phyloP scores from a whole-genome alignment of 2,329 filamentous ascomycete species.

The Plenodomus tracheiphilus region DNA sequence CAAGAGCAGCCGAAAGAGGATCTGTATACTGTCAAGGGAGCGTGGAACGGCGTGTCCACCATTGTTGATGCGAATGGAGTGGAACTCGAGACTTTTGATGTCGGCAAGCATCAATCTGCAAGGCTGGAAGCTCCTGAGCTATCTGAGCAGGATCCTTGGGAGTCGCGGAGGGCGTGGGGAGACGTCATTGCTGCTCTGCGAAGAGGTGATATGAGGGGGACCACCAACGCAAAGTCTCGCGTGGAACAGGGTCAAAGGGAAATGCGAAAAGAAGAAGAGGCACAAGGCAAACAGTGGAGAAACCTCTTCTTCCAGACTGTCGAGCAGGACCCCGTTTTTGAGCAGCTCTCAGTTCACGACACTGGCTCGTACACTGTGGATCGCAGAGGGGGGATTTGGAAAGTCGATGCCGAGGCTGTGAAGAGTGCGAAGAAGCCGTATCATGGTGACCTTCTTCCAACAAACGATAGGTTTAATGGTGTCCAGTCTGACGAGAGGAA shows the following conservation, averaged over 20 bases:
- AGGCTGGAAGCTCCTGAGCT: slow-evolving; percentile 32
- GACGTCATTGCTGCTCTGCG: slow-evolving; percentile 45
- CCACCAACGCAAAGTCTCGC: slow-evolving; percentile 33
- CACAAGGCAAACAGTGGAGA: slow-evolving; percentile 43
- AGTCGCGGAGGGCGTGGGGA: slow-evolving; percentile 50
- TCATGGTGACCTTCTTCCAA: slow-evolving; percentile 33
- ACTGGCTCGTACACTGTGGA: slow-evolving; percentile 28
- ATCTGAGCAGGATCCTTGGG: slow-evolving; percentile 50
- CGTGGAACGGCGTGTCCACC: slow-evolving; percentile 47
- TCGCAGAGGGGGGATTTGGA: slow-evolving; percentile 36
- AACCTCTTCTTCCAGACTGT: slow-evolving; percentile 47
- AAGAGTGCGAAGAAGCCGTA: slow-evolving; percentile 29
- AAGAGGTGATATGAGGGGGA: slow-evolving; percentile 48
- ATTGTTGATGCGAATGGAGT: slow-evolving; percentile 42
- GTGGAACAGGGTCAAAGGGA: slow-evolving; percentile 46
- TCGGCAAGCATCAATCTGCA: slow-evolving; percentile 20
- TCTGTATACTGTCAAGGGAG: slow-evolving; percentile 47
- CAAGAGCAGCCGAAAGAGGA: slow-evolving; percentile 34
- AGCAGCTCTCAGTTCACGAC: slow-evolving; percentile 23
- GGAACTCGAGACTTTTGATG: slow-evolving; percentile 44
- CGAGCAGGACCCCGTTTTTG: slow-evolving; percentile 29
- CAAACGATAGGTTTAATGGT: slow-evolving; percentile 15
- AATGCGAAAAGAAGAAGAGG: slow-evolving; percentile 46
- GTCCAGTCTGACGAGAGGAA: neutral
- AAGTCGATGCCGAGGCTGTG: slow-evolving; percentile 29